Percentiles rank a stretch among this genome's conserved stretches.
Evolutionary conservation across 2,329 filamentous ascomycete genomes (phyloP).

Genomic region (Sclerotinia subarctica): DNA sequence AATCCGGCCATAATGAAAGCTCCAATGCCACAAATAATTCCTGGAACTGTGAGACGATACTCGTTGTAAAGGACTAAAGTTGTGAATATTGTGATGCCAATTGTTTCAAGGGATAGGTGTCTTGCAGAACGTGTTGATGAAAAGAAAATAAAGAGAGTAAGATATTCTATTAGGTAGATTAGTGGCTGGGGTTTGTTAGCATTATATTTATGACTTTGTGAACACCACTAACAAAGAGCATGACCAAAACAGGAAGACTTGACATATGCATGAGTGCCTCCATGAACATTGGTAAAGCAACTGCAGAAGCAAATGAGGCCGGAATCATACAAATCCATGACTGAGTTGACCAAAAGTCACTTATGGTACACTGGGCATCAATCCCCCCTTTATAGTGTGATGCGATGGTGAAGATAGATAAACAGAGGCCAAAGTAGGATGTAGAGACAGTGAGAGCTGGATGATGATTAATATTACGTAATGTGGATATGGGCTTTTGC

Average conservation of each 20-base stretch:
- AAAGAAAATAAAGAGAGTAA: conserved; percentile 22
- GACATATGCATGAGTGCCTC: conserved; percentile 33
- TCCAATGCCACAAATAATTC: conserved; percentile 28
- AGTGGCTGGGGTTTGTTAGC: conserved; percentile 28
- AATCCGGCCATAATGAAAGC: conserved; percentile 29
- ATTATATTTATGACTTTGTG: neutral
- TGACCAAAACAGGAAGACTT: conserved; percentile 32
- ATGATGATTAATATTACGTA: neutral
- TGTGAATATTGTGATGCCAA: conserved; percentile 23
- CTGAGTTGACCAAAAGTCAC: neutral
- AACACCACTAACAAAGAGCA: conserved; percentile 33
- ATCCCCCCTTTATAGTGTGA: neutral
- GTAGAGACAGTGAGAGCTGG: neutral
- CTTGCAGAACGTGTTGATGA: neutral
- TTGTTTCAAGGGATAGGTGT: conserved; percentile 23
- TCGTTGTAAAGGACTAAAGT: conserved; percentile 31
- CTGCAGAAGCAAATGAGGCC: conserved; percentile 28
- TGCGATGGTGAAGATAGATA: neutral
- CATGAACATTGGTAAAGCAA: conserved; percentile 31
- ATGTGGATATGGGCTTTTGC: neutral
- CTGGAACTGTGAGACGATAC: conserved; percentile 34
- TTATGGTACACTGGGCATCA: neutral
- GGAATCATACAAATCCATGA: conserved; percentile 28
- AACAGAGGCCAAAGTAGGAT: neutral
- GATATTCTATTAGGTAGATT: conserved; percentile 28